phyloP scores from a whole-genome alignment of 495 filamentous ascomycete genomes.

The Astrothelium macrocarpum region DNA sequence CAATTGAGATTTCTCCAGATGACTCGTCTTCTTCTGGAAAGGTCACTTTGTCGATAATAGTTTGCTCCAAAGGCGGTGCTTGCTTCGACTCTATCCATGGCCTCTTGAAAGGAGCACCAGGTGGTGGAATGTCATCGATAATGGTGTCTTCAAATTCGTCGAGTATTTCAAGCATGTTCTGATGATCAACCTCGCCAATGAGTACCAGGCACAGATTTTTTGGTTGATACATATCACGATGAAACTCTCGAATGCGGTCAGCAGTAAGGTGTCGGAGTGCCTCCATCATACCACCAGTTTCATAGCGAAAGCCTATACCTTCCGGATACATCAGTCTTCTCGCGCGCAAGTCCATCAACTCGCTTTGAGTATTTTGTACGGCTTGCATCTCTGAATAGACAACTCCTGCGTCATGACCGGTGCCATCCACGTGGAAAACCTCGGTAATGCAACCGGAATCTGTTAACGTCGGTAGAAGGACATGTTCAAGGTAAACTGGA shows the following conservation, averaged over 20 bases:
- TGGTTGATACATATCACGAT: conserved; percentile 96
- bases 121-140: conserved; percentile 63
- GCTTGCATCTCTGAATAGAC: conserved; percentile 99
- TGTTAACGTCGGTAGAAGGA: conserved; percentile 81
- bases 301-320: conserved; percentile 84
- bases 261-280: conserved; percentile 73
- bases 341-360: conserved; percentile 76
- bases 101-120: conserved; percentile 66
- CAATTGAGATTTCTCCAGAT: conserved; percentile 72
- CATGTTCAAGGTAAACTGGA: conserved; percentile 91
- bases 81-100: conserved; percentile 86
- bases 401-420: conserved; percentile 87
- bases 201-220: conserved; percentile 88
- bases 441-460: conserved; percentile 92
- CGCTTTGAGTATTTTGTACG: conserved; percentile 68
- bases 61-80: conserved; percentile 58
- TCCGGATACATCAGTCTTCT: conserved; percentile 77
- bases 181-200: conserved; percentile 80
- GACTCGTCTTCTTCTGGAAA: conserved; percentile 98
- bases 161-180: conserved; percentile 65
- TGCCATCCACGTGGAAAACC: conserved; percentile 88
- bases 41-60: conserved; percentile 63
- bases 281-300: conserved; percentile 96
- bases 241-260: conserved; percentile 83
- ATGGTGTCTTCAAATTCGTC: conserved; percentile 85